A percentile compares a stretch with the other conserved stretches of the same genome.
phyloP scores from a whole-genome alignment of 2,329 filamentous ascomycete species.

The Myriosclerotinia scirpicola region DNA sequence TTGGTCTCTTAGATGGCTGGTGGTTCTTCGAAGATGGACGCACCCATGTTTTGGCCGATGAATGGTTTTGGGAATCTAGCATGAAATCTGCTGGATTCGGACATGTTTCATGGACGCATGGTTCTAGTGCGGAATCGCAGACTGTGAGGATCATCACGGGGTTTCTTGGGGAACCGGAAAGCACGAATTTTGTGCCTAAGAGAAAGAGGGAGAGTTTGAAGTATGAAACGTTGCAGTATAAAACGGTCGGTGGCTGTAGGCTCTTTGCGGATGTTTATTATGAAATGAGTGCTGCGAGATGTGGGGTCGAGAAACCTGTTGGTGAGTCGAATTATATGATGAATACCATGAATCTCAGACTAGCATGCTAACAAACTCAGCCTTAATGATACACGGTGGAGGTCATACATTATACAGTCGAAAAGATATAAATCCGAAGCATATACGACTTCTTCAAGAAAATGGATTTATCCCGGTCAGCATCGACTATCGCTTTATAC shows the following conservation, averaged over 20 bases:
- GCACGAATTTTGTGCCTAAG: not conserved
- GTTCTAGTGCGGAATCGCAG: not conserved
- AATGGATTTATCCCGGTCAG: not conserved
- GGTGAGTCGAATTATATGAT: not conserved
- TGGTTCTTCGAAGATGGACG: not conserved
- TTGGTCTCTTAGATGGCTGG: not conserved
- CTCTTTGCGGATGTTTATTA: not conserved
- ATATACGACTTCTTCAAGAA: not conserved
- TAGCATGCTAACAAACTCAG: not conserved
- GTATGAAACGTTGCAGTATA: not conserved
- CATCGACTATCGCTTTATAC: constrained; percentile 52
- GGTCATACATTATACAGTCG: not conserved
- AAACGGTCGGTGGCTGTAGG: not conserved
- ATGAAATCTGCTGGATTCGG: not conserved
- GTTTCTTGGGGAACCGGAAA: not conserved
- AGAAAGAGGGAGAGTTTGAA: not conserved
- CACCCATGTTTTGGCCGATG: not conserved
- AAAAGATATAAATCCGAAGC: not conserved
- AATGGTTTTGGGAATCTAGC: not conserved
- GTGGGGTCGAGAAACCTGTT: not conserved
- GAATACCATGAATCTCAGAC: not conserved
- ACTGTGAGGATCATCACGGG: not conserved
- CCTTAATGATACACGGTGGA: not conserved
- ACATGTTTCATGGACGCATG: not conserved
- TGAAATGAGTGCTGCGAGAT: not conserved